Conservation (phyloP, 345 rosid species). For the Populus pruinosa region DNA sequence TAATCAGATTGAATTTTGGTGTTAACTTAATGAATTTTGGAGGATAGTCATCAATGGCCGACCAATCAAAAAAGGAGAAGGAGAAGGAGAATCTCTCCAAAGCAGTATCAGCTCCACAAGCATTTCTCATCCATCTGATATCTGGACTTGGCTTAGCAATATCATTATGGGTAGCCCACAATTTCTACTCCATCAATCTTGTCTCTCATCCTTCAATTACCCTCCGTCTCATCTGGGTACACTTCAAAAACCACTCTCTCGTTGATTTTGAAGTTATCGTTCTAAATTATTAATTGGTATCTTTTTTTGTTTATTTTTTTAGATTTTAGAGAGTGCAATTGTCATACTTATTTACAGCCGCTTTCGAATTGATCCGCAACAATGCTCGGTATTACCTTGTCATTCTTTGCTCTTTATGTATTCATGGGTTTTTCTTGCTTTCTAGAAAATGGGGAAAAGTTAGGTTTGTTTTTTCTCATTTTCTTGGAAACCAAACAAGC, state of each 20-base stretch:
- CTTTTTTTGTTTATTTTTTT: neutral
- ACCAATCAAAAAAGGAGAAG: neutral
- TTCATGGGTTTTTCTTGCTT: neutral
- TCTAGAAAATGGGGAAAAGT: neutral
- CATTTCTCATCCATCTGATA: constrained; percentile 33
- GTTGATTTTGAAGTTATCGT: neutral
- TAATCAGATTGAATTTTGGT: too few species aligned
- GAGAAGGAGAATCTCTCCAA: neutral
- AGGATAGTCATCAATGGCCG: neutral
- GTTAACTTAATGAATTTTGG: neutral
- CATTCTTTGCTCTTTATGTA: neutral
- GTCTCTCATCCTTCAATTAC: constrained; percentile 58
- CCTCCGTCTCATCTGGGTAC: constrained; percentile 61
- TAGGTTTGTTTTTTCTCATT: neutral
- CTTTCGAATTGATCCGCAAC: constrained; percentile 46
- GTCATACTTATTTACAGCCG: constrained; percentile 54
- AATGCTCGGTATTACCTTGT: constrained; percentile 48
- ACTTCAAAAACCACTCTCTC: neutral
- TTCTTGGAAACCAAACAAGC: neutral
- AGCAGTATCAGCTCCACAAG: constrained; percentile 27
- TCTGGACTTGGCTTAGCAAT: constrained; percentile 42
- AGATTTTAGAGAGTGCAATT: constrained; percentile 49
- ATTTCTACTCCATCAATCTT: constrained; percentile 45
- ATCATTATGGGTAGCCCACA: constrained; percentile 48
- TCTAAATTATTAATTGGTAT: neutral